phyloP scores from a whole-genome alignment of 176 grass and related monocot species.

The Juncus inflexus region DNA sequence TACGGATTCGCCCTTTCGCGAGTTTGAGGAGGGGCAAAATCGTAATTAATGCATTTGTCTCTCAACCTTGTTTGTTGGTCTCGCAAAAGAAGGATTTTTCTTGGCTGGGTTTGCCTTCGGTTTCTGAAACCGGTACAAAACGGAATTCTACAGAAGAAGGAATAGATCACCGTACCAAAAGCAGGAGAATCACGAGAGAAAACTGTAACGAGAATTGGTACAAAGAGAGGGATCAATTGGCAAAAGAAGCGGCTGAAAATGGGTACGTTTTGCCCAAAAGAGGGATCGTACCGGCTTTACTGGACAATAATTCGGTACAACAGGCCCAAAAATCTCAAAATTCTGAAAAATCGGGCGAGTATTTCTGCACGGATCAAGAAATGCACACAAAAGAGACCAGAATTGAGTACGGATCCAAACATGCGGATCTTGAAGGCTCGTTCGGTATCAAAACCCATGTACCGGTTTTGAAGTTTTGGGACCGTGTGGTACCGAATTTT shows the following conservation, averaged over 20 bases:
- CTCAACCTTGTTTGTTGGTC: slow-evolving; percentile 62
- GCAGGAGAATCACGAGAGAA: slow-evolving; percentile 77
- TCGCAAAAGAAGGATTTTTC: slow-evolving; percentile 92
- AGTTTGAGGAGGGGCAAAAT: slow-evolving; percentile 73
- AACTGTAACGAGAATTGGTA: slow-evolving; percentile 32
- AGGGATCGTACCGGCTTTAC: slow-evolving; percentile 18
- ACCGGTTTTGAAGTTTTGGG: slow-evolving; percentile 50
- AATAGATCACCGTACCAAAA: slow-evolving; percentile 84
- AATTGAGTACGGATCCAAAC: slow-evolving; percentile 53
- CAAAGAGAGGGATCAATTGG: slow-evolving; percentile 46
- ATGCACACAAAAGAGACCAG: slow-evolving; percentile 69
- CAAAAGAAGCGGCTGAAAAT: slow-evolving; percentile 58
- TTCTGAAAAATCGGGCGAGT: slow-evolving; percentile 37
- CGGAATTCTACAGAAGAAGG: slow-evolving; percentile 74
- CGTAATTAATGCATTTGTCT: slow-evolving; percentile 80
- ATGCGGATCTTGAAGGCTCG: slow-evolving; percentile 64
- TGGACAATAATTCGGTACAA: slow-evolving; percentile 12
- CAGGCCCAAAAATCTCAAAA: slow-evolving; percentile 15
- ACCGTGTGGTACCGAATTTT: slow-evolving; percentile 48
- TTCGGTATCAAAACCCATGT: slow-evolving; percentile 58
- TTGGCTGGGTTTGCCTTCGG: slow-evolving; percentile 68
- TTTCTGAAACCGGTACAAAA: slow-evolving; percentile 38
- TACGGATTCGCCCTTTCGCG: slow-evolving; percentile 72
- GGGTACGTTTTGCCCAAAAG: slow-evolving; percentile 64
- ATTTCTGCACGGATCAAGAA: slow-evolving; percentile 57